Evolutionary conservation across 139 green algal species (phyloP).

Genomic region (Volvox reticuliferus): DNA sequence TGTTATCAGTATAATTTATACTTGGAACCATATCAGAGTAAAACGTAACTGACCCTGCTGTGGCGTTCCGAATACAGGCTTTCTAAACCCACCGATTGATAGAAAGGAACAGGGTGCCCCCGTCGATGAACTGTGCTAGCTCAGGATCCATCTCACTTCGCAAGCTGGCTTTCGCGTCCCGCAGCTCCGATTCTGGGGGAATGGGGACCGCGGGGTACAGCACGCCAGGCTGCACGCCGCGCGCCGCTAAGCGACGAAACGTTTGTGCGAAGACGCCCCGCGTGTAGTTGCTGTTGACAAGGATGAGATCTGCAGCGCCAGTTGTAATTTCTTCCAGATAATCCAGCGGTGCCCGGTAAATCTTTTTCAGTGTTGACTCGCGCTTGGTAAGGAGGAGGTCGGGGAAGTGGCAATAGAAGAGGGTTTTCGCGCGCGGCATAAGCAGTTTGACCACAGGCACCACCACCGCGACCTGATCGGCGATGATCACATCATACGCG

Average conservation of each 20-base stretch:
- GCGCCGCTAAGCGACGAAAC: slow-evolving; percentile 73
- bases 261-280: slow-evolving; percentile 85
- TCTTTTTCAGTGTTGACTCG: slow-evolving; percentile 37
- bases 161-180: slow-evolving; percentile 56
- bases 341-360: slow-evolving; percentile 79
- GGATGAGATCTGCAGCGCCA: slow-evolving; percentile 76
- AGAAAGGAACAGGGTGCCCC: slow-evolving; percentile 86
- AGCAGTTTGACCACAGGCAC: slow-evolving; percentile 84
- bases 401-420: slow-evolving; percentile 99
- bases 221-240: slow-evolving; percentile 71
- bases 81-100: slow-evolving; percentile 85
- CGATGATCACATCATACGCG: slow-evolving; percentile 87
- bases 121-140: slow-evolving; percentile 62
- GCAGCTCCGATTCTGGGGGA: slow-evolving; percentile 63
- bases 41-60: too few relatives aligned
- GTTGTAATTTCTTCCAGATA: slow-evolving; percentile 89
- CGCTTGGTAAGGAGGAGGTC: slow-evolving; percentile 89
- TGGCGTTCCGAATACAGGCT: too few relatives aligned
- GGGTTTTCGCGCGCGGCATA: slow-evolving; percentile 65
- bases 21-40: too few relatives aligned
- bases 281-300: slow-evolving; percentile 98
- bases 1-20: too few relatives aligned
- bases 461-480: slow-evolving; percentile 85
- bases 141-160: slow-evolving; percentile 57
- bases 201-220: slow-evolving; percentile 92